Conservation (phyloP, 148 eudicot genomes). For the Rhododendron molle region DNA sequence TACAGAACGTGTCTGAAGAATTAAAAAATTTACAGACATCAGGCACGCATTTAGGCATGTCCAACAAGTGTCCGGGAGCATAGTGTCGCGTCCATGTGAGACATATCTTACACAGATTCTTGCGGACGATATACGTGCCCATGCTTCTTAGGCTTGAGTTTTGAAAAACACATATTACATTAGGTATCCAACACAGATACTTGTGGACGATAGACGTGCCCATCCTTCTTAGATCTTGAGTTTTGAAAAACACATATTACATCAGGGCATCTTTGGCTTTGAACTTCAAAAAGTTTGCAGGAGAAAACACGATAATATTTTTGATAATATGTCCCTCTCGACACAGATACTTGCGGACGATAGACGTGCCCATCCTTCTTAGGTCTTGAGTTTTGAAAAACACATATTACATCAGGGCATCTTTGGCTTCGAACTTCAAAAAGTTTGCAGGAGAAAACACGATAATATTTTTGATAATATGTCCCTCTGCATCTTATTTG, state of each 20-base stretch:
- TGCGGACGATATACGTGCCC: not conserved
- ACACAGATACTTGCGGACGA: no score
- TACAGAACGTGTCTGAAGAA: not conserved
- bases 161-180: not conserved
- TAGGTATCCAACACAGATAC: no score
- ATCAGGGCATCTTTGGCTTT: not conserved
- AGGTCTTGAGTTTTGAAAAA: not conserved
- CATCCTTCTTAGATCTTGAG: no score
- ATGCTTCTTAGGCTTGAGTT: not conserved
- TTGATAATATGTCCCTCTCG: not conserved
- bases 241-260: not conserved
- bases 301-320: not conserved
- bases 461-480: not conserved
- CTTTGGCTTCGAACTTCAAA: not conserved
- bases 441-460: not conserved
- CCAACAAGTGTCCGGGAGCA: not conserved
- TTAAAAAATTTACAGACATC: not conserved
- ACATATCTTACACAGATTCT: not conserved
- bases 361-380: no score
- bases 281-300: not conserved
- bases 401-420: not conserved
- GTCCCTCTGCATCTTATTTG: not conserved
- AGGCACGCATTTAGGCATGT: not conserved
- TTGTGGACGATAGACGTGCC: no score
- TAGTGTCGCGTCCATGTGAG: not conserved